Conservation (phyloP, 192 early-diverging fungal species). For the Thoreauomyces humboldtii region DNA sequence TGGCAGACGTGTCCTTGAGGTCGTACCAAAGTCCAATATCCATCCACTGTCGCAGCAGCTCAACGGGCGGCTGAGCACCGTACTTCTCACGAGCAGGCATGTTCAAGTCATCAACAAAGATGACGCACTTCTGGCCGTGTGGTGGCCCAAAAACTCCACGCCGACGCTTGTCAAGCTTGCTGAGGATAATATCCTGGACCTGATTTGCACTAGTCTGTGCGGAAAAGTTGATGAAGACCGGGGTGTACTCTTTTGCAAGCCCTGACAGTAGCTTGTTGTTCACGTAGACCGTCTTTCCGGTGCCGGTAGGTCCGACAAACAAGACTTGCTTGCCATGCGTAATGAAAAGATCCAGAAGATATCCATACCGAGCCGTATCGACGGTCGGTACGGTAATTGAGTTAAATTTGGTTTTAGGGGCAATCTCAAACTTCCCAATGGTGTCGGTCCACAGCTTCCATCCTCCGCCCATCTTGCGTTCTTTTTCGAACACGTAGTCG, state of each 20-base stretch:
- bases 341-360: constrained; percentile 51
- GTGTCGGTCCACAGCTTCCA: constrained; percentile 61
- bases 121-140: constrained; percentile 51
- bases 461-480: constrained; percentile 50
- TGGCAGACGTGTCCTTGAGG: constrained; percentile 53
- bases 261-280: constrained; percentile 59
- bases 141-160: constrained; percentile 56
- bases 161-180: constrained; percentile 56
- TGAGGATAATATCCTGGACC: constrained; percentile 59
- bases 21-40: constrained; percentile 54
- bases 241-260: constrained; percentile 50
- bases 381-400: constrained; percentile 59
- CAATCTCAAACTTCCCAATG: constrained; percentile 53
- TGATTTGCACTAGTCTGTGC: constrained; percentile 61
- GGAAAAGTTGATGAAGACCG: constrained; percentile 65
- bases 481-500: constrained; percentile 58
- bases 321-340: constrained; percentile 53
- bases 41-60: constrained; percentile 61
- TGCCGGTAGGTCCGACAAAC: constrained; percentile 58
- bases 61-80: constrained; percentile 61
- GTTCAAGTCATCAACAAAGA: constrained; percentile 65
- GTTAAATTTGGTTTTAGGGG: constrained; percentile 51
- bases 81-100: constrained; percentile 65
- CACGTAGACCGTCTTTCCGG: constrained; percentile 58
- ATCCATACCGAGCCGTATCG: constrained; percentile 53